A percentile compares a stretch with the other conserved stretches of the same genome.
These are phyloP conservation scores for Talaromyces rugulosus DNA, from an alignment of 2,329 filamentous ascomycete genomes.

Conservation along the genomic window DNA sequence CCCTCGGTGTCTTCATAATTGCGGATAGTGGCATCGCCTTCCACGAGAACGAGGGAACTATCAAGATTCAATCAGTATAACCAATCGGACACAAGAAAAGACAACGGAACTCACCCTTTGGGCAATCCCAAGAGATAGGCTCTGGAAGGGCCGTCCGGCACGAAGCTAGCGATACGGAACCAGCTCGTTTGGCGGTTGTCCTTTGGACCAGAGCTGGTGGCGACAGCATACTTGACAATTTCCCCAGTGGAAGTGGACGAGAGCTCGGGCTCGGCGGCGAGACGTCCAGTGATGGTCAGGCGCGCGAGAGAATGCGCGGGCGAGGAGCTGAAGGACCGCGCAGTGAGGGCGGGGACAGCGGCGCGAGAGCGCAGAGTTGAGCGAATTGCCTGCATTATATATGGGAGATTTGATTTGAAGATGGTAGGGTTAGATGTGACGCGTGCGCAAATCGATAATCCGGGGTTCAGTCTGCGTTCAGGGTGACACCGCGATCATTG, in stretches of 20 bases:
- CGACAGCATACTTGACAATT: slow-evolving; percentile 72
- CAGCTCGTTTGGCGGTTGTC: slow-evolving; percentile 77
- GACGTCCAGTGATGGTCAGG: slow-evolving; percentile 81
- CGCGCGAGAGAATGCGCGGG: slow-evolving; percentile 62
- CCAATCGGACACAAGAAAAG: not conserved
- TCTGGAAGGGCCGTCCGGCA: slow-evolving; percentile 60
- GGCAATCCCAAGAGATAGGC: slow-evolving; percentile 69
- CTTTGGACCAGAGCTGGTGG: slow-evolving; percentile 59
- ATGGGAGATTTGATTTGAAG: not conserved
- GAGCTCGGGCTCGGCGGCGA: slow-evolving; percentile 75
- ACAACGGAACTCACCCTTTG: slow-evolving; percentile 68
- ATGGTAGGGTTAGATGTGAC: not conserved
- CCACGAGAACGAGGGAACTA: slow-evolving; percentile 75
- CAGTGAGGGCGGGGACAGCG: slow-evolving; percentile 27
- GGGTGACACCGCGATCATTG: not conserved
- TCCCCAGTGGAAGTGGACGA: slow-evolving; percentile 66
- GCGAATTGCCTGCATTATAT: slow-evolving; percentile 33
- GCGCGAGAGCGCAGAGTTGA: slow-evolving; percentile 45
- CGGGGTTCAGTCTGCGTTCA: not conserved
- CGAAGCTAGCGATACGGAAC: slow-evolving; percentile 76
- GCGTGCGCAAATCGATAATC: not conserved
- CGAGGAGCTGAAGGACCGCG: slow-evolving; percentile 71
- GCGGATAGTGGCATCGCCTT: slow-evolving; percentile 72
- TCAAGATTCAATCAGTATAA: not conserved
- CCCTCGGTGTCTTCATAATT: slow-evolving; percentile 67